phyloP scores from a whole-genome alignment of 2,329 filamentous ascomycete species.

The Chalaropsis ovoidea region DNA sequence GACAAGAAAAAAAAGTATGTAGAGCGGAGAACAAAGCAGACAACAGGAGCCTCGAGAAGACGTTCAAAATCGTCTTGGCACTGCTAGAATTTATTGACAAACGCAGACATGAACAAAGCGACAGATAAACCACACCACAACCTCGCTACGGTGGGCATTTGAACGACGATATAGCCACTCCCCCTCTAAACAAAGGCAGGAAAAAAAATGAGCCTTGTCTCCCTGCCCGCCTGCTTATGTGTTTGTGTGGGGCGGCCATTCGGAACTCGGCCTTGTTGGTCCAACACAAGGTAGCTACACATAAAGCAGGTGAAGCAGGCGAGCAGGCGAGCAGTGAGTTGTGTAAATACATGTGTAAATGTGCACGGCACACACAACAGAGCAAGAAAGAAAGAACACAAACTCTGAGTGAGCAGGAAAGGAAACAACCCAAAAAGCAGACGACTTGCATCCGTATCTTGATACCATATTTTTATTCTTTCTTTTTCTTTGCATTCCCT shows the following conservation, averaged over 20 bases:
- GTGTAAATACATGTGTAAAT: neutral
- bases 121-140: neutral
- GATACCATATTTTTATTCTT: neutral
- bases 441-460: neutral
- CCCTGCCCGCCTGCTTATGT: neutral
- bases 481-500: neutral
- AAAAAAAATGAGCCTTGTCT: neutral
- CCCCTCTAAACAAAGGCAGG: neutral
- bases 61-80: neutral
- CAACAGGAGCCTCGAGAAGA: neutral
- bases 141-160: neutral
- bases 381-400: too few species aligned
- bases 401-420: too few species aligned
- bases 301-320: neutral
- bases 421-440: too few species aligned
- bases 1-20: neutral
- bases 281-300: neutral
- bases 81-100: neutral
- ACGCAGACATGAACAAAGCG: neutral
- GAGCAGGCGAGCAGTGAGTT: too few species aligned
- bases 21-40: neutral
- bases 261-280: slow-evolving; percentile 8
- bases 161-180: neutral
- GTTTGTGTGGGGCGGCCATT: neutral
- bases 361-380: too few species aligned